Conservation (phyloP, 805 yeast genomes). For the Metschnikowia santaceciliae region DNA sequence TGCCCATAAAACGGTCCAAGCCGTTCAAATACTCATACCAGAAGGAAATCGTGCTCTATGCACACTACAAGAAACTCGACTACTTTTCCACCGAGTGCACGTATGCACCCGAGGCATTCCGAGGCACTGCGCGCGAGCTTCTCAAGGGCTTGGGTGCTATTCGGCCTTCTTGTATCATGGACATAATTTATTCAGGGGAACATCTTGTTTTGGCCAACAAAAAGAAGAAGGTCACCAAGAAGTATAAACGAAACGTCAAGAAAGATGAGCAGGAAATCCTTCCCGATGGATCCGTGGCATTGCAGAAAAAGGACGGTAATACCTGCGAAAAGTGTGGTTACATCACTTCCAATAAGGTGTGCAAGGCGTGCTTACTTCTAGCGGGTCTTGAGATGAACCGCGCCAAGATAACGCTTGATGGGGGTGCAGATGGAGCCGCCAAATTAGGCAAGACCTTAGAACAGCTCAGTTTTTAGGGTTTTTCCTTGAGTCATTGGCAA, state of each 20-base stretch:
- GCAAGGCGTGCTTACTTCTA: conserved; percentile 88
- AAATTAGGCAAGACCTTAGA: conserved; percentile 58
- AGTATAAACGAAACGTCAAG: conserved; percentile 25
- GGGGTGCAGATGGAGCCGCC: conserved; percentile 62
- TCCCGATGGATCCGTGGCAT: conserved; percentile 58
- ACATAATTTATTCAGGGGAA: conserved; percentile 93
- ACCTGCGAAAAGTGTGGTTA: conserved; percentile 89
- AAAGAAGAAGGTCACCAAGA: conserved; percentile 44
- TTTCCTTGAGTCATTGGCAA: not conserved
- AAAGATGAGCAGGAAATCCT: conserved; percentile 49
- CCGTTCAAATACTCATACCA: conserved; percentile 96
- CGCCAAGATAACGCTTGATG: conserved; percentile 61
- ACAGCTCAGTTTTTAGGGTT: conserved; percentile 53
- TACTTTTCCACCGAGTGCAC: conserved; percentile 97
- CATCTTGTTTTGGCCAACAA: conserved; percentile 63
- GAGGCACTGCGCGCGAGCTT: conserved; percentile 94
- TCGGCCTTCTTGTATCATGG: conserved; percentile 90
- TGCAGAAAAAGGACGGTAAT: conserved; percentile 53
- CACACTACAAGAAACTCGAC: conserved; percentile 92
- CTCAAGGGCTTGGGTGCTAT: conserved; percentile 87
- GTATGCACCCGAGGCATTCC: conserved; percentile 96
- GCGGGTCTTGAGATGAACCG: conserved; percentile 79
- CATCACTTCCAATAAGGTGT: conserved; percentile 77
- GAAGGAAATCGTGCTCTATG: conserved; percentile 94
- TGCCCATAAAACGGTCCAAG: conserved; percentile 89